These are phyloP conservation scores for Saccharum spontaneum DNA, from an alignment of 176 grass and related monocot genomes.

Conservation along the genomic window DNA sequence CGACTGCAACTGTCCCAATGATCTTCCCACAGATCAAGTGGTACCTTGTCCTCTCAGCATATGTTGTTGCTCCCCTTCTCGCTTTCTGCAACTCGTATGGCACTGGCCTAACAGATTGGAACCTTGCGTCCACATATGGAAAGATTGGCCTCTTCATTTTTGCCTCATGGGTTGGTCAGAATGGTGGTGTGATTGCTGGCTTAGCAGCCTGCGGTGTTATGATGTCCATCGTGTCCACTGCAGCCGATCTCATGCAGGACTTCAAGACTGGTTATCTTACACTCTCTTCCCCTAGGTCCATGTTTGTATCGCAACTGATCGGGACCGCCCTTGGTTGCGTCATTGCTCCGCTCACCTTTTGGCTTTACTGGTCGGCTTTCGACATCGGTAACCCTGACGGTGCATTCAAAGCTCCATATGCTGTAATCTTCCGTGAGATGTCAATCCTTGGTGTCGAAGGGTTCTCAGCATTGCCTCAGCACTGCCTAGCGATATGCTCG, in stretches of 20 bases:
- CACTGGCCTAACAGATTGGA: constrained; percentile 83
- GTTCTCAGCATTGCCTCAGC: constrained; percentile 67
- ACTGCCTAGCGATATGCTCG: constrained; percentile 68
- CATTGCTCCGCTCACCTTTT: constrained; percentile 84
- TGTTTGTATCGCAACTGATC: constrained; percentile 88
- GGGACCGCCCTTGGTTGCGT: constrained; percentile 75
- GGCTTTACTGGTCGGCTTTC: constrained; percentile 81
- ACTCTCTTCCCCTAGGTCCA: constrained; percentile 75
- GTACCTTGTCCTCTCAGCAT: constrained; percentile 71
- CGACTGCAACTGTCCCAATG: constrained; percentile 63
- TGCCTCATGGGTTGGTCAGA: constrained; percentile 59
- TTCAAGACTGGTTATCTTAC: constrained; percentile 96
- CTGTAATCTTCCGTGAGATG: constrained; percentile 81
- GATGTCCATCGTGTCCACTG: constrained; percentile 86
- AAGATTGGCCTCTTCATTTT: constrained; percentile 89
- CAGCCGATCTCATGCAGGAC: constrained; percentile 93
- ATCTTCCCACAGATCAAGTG: constrained; percentile 89
- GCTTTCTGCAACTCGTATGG: constrained; percentile 95
- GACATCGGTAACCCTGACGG: constrained; percentile 75
- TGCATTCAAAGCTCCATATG: constrained; percentile 88
- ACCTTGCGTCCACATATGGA: constrained; percentile 72
- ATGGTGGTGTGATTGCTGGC: constrained; percentile 78
- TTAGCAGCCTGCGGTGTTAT: constrained; percentile 84
- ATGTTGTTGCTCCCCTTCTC: constrained; percentile 67
- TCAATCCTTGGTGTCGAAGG: constrained; percentile 76